Conservation (phyloP, 257 asterid genomes). For the Henckelia pumila region DNA sequence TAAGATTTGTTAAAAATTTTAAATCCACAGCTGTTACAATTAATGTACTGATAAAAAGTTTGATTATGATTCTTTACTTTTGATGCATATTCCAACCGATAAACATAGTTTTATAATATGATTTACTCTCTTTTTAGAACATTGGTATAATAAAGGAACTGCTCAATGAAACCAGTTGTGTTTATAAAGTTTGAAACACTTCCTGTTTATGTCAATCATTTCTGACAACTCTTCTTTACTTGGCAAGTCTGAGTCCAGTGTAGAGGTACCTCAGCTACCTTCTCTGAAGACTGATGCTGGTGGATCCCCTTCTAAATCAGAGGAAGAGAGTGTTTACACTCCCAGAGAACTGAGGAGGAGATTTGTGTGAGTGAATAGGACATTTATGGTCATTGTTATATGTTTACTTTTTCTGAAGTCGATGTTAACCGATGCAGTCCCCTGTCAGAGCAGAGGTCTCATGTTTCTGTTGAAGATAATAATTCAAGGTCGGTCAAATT, state of each 20-base stretch:
- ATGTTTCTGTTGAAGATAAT: conserved; percentile 28
- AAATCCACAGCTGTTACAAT: not conserved
- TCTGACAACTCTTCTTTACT: conserved; percentile 20
- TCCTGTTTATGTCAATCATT: conserved; percentile 6
- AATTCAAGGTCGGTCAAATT: conserved; percentile 55
- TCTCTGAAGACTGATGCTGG: conserved; percentile 35
- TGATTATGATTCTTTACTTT: not conserved
- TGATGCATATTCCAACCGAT: not conserved
- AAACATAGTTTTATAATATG: not conserved
- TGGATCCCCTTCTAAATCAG: conserved; percentile 29
- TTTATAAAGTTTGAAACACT: not conserved
- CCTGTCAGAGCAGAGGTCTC: conserved; percentile 49
- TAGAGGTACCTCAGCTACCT: conserved; percentile 40
- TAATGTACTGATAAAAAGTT: not conserved
- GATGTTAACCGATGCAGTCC: conserved; percentile 40
- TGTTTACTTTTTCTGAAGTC: conserved; percentile 8
- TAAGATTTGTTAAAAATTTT: too few species aligned
- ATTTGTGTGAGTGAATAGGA: conserved; percentile 42
- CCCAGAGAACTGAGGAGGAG: conserved; percentile 83
- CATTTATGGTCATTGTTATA: not conserved
- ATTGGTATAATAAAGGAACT: not conserved
- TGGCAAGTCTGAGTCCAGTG: conserved; percentile 43
- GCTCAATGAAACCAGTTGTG: conserved; percentile 1
- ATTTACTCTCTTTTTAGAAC: not conserved
- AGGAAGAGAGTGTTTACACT: conserved; percentile 43